These are phyloP conservation scores for Penicillium simplicissimum DNA, from an alignment of 495 filamentous ascomycete species.

Conservation along the genomic window DNA sequence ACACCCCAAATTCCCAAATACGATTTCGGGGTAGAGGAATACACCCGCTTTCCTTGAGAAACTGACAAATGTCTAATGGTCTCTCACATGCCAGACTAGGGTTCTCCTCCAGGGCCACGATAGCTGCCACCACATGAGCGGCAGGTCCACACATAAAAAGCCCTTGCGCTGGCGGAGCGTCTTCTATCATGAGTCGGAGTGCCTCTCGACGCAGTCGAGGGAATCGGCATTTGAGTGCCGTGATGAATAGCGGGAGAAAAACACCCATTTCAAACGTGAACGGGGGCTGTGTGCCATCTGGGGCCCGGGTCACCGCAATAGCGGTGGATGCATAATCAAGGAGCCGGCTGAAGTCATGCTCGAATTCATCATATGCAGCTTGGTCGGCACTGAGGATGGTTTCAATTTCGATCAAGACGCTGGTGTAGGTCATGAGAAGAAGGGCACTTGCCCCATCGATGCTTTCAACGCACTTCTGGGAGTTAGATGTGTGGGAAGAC, in stretches of 20 bases:
- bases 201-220: slow-evolving; percentile 46
- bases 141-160: slow-evolving; percentile 28
- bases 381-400: slow-evolving; percentile 20
- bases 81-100: neutral
- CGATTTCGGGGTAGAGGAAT: slow-evolving; percentile 12
- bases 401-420: slow-evolving; percentile 23
- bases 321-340: slow-evolving; percentile 23
- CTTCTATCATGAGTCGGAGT: slow-evolving; percentile 33
- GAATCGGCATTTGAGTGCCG: slow-evolving; percentile 49
- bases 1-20: slow-evolving; percentile 19
- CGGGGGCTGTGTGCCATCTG: slow-evolving; percentile 22
- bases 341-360: slow-evolving; percentile 21
- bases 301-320: slow-evolving; percentile 19
- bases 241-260: slow-evolving; percentile 51
- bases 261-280: slow-evolving; percentile 55
- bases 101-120: slow-evolving; percentile 21
- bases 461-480: neutral
- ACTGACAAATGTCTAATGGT: neutral
- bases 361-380: slow-evolving; percentile 21
- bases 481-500: neutral
- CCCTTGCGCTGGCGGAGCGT: slow-evolving; percentile 28
- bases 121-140: slow-evolving; percentile 13
- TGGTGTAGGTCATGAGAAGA: slow-evolving; percentile 22
- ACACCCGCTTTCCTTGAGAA: slow-evolving; percentile 8
- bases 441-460: slow-evolving; percentile 9